Evolutionary conservation across 495 filamentous ascomycete species (phyloP), one percentile per base, ranked within the genome.

Genomic region (Neurospora sp.): DNA sequence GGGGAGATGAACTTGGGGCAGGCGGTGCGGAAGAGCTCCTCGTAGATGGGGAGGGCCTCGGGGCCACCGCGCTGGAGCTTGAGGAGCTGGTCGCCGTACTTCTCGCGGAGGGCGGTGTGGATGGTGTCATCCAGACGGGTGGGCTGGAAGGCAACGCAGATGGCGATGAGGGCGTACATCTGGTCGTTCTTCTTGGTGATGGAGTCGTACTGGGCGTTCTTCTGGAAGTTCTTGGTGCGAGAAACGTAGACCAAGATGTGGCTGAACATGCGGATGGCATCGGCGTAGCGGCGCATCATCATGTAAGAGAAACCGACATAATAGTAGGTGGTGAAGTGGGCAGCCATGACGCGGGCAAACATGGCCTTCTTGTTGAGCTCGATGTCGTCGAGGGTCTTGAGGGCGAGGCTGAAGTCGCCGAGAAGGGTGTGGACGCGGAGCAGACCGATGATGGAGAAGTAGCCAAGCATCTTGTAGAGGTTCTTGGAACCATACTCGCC

Each of bases 361-460:
- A 98, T 98, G 76, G 96, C 95, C 87, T 98, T 98, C 90, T 98
- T 98, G 88, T 97, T 98, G 78, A 99, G 89, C 88, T 99, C 96
- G 78, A 99, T 97, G 80, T 98, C 96, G 82, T 99, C 96, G 72
- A 99, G 92, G 24, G 96, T 99, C 89, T 98, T 98, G 76, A 99
- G 89, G 38, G 96, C 96, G 66, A 99, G 90, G 83, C 93, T 97
- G 86, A 98, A 99, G 86, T 99, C 96, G 77, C 96, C 96, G 38
- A 99, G 89, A 76, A 99, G 86, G 84, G 92, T 95, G 89, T 99
- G 96, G 76, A 99, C 96, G 69, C 96, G 93, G 74, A 99, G 88
- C 70, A 99, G 89, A 19, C 96, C 96, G 81, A 99, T 97, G 82
- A 99, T 97, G 77, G 94, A 97, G 87, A 99, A 99, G 82, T 99